Evolutionary conservation across 2,329 filamentous ascomycete genomes (phyloP), one percentile per base, ranked within the genome.

Genomic region (Aspergillus awamori): DNA sequence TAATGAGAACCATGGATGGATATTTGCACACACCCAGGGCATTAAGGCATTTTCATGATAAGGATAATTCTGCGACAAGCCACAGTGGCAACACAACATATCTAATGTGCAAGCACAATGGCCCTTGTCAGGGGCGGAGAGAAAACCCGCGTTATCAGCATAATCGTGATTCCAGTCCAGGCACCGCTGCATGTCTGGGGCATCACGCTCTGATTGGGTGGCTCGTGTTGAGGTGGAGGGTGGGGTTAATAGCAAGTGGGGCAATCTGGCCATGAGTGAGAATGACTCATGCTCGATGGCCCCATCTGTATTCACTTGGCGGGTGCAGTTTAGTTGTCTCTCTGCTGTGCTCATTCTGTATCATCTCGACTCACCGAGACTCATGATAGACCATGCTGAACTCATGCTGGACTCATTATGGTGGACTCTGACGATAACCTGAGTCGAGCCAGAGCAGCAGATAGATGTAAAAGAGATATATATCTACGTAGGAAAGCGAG

Each of bases 221-320:
- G 41, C 8, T 45, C 41, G 41, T 24, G 41, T 45, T 45, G 41
- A 24, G 41, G 41, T 45, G 41, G 41, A 45, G 20, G 41, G 41
- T 24, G 41, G 41, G 20, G 13, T 20, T 5, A 20, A 11, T 13
- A 5, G 22, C 5, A 13, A 41, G 41, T 36, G 41, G 41, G 20
- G 20, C 10, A 22, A 5, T 45, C 3, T 45, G 41, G 41, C 41
- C 41, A 49, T 59, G 51, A 55, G 11, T 41, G 28, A 59, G 15
- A 53, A 59, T 59, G 57, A 59, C n/a, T 59, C 57, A 59, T 59
- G 41, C 45, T 49, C 5, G 15, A 28, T 39, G 24, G 52, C 47
- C 6, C 22, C 38, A 39, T 13, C 13, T 8, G 20, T 5, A 17
- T 3, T 22, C 10, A 5, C 41, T 56, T 28, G 53, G 53, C 39